These are phyloP conservation scores for Coniophora puteana DNA, from an alignment of 1,284 basidiomycete species.

Conservation along the genomic window DNA sequence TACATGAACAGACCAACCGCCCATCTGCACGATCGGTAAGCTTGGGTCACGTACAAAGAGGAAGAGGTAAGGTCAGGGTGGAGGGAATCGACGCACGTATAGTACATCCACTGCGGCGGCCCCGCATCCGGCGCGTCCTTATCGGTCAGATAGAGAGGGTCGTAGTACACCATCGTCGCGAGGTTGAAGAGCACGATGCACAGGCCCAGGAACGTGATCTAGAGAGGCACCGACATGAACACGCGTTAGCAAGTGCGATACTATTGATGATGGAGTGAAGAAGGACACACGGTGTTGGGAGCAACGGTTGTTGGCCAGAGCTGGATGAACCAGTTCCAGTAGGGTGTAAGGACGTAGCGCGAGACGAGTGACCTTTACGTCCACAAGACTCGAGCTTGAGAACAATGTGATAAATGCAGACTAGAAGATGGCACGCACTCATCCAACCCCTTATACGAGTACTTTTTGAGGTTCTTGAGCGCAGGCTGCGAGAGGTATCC, in stretches of 20 bases:
- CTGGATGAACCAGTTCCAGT: conserved; percentile 94
- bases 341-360: conserved; percentile 82
- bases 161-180: conserved; percentile 76
- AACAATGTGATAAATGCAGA: conserved; percentile 4
- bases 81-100: conserved; percentile 68
- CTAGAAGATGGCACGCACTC: conserved; percentile 45
- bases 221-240: not conserved
- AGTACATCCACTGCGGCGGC: conserved; percentile 83
- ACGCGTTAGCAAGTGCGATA: no score
- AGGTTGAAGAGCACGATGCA: conserved; percentile 85
- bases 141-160: conserved; percentile 71
- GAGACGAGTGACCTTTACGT: conserved; percentile 65
- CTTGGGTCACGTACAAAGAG: not conserved
- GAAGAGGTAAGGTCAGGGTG: not conserved
- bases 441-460: conserved; percentile 68
- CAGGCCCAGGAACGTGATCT: conserved; percentile 86
- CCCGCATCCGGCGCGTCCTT: conserved; percentile 58
- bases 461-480: conserved; percentile 63
- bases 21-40: conserved; percentile 54
- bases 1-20: conserved; percentile 89
- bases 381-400: not conserved
- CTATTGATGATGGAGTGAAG: not conserved
- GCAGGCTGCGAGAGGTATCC: conserved; percentile 52
- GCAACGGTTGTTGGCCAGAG: conserved; percentile 87
- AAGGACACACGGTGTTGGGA: conserved; percentile 78